Conservation (phyloP, 192 early-diverging fungal genomes). For the Rhizoclosmatium globosum region DNA sequence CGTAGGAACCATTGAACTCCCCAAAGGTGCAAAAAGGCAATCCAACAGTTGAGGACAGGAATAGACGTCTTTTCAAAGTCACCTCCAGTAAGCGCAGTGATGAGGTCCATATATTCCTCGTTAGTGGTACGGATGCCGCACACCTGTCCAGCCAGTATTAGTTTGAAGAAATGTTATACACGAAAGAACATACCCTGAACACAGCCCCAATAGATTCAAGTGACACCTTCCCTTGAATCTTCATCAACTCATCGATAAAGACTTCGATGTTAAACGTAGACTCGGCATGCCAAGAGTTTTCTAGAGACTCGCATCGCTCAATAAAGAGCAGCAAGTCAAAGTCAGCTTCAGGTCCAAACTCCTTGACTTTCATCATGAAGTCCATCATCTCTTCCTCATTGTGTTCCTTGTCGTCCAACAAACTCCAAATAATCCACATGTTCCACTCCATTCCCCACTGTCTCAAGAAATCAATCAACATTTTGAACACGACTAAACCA, state of each 20-base stretch:
- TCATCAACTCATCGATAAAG: conserved; percentile 21
- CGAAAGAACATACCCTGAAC: conserved; percentile 12
- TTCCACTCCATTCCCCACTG: conserved; percentile 42
- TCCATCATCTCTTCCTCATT: conserved; percentile 32
- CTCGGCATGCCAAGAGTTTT: conserved; percentile 28
- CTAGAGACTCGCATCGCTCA: conserved; percentile 26
- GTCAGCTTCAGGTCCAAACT: conserved; percentile 14
- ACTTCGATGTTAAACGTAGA: conserved; percentile 15
- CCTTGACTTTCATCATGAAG: conserved; percentile 3
- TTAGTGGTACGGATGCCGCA: conserved; percentile 18
- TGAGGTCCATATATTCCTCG: conserved; percentile 14
- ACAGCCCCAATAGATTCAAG: not conserved
- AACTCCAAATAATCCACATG: conserved; percentile 43
- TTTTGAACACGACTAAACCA: conserved; percentile 31
- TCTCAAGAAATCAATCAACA: conserved; percentile 34
- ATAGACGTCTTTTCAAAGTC: conserved; percentile 2
- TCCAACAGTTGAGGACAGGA: conserved; percentile 15
- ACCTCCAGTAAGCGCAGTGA: conserved; percentile 19
- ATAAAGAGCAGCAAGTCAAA: conserved; percentile 17
- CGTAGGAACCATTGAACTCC: conserved; percentile 30
- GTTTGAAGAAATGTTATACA: not conserved
- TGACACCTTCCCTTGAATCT: not conserved
- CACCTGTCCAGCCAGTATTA: not conserved
- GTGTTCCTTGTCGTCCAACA: conserved; percentile 38
- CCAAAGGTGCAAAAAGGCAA: conserved; percentile 20